Evolutionary conservation across 331 rosid genomes (phyloP), one percentile per base, ranked within the genome.

Genomic region (Arachis monticola): DNA sequence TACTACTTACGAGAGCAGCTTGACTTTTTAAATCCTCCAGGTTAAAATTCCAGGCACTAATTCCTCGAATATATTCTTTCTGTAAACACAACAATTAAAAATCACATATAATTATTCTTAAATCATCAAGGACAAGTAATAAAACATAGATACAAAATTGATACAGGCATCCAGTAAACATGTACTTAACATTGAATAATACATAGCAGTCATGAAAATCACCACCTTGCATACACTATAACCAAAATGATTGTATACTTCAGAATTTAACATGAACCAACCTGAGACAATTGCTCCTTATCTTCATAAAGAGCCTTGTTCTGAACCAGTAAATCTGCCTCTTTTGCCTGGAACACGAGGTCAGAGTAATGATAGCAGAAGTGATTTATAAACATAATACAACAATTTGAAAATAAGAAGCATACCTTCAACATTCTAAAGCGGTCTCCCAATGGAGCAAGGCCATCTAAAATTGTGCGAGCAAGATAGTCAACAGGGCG

Each of bases 21-120:
- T 92, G 96, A 79, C 80, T 92, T 87, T 90, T 95, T 47, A 95
- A 87, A 82, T 95, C 97, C 63, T 95, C 97, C 59, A 95, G 91
- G 81, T 92, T 95, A 82, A 95, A 95, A 86, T 95, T 92, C 99
- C 99, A 95, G 81, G 96, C 99, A 88, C 99, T 95, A 80, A 92
- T 89, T 85, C 97, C 99, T 78, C 97, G 90, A 64, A 95, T 90
- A 82, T 95, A 92, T 82, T 90, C 96, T 90, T 95, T 92, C 99
- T 95, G 96, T 53, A 69, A 47, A 68, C 62, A 60, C 32, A 81
- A 52, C 38, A 73, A 78, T 77, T 72, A 57, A 41, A 46, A 51
- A 7, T 76, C 57, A 79, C 72, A 79, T 56, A 14, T 53, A 67
- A 57, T 46, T 8, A 52, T 72, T 47, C 57, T 71, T 12, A 69